Conservation (phyloP, 2,329 filamentous ascomycete species). For the Nemania sp. region DNA sequence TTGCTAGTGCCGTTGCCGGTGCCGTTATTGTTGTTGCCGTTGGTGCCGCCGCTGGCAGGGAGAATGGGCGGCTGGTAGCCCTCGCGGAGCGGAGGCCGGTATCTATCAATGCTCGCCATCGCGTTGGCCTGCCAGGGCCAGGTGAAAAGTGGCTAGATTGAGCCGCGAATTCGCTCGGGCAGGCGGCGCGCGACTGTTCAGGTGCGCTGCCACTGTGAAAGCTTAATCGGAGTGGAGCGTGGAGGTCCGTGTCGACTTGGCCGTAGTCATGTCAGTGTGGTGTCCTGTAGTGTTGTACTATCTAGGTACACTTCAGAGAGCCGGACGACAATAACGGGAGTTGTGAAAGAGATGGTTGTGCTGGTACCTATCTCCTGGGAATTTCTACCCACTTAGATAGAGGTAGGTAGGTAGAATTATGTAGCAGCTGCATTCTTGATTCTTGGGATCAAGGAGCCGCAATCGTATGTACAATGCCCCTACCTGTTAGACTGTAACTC, state of each 20-base stretch:
- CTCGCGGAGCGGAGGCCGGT: slow-evolving; percentile 57
- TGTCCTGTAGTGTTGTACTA: not conserved
- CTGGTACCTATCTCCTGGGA: not conserved
- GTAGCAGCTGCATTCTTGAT: slow-evolving; percentile 21
- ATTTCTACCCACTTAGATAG: not conserved
- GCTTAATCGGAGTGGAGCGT: not conserved
- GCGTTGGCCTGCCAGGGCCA: slow-evolving; percentile 26
- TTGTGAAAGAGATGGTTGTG: not conserved
- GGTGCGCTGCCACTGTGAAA: slow-evolving; percentile 1
- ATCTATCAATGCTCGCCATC: slow-evolving; percentile 65
- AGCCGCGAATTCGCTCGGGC: too few species aligned
- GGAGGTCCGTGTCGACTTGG: not conserved
- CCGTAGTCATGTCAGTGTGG: not conserved
- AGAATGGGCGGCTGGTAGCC: slow-evolving; percentile 59
- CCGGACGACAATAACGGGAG: too few species aligned
- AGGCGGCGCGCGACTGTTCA: too few species aligned
- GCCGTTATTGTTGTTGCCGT: slow-evolving; percentile 28
- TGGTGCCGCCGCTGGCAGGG: slow-evolving; percentile 33
- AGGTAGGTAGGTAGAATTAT: not conserved
- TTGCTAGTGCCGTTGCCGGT: not conserved
- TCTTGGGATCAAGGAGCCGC: slow-evolving; percentile 23
- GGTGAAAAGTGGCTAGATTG: slow-evolving; percentile 11
- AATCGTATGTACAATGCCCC: slow-evolving; percentile 20
- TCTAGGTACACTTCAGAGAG: too few species aligned
- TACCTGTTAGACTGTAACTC: too few species aligned